Percentiles rank a stretch among this genome's conserved stretches.
phyloP scores from a whole-genome alignment of 805 yeast genomes.

The Torulaspora delbrueckii region DNA sequence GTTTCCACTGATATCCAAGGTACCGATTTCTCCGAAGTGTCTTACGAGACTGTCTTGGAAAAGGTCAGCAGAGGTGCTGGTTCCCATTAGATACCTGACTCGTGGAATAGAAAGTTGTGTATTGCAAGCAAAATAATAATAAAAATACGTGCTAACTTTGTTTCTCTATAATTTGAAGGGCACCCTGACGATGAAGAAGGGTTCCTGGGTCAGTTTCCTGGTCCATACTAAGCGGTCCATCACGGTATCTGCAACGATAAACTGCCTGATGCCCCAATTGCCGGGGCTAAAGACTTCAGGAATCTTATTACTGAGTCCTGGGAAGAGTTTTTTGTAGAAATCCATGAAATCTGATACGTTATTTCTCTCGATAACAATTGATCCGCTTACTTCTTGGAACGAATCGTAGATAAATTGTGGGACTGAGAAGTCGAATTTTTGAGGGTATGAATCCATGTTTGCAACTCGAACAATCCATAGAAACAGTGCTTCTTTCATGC shows the following conservation, averaged over 20 bases:
- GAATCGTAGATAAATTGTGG: conserved; percentile 49
- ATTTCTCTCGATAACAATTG: conserved; percentile 41
- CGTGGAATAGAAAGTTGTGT: neutral
- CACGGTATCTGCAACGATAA: conserved; percentile 47
- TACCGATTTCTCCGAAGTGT: conserved; percentile 95
- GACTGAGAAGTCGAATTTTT: conserved; percentile 29
- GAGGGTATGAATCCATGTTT: conserved; percentile 39
- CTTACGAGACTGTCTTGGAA: conserved; percentile 88
- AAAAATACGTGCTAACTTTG: neutral
- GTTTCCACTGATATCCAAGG: conserved; percentile 94
- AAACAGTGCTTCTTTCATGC: conserved; percentile 54
- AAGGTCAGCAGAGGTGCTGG: conserved; percentile 81
- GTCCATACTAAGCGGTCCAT: conserved; percentile 48
- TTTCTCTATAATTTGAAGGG: conserved; percentile 4
- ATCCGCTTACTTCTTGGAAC: conserved; percentile 38
- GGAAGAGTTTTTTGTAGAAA: conserved; percentile 50
- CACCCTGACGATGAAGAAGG: conserved; percentile 32
- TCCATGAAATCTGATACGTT: conserved; percentile 53
- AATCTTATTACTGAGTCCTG: conserved; percentile 43
- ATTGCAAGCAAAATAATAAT: neutral
- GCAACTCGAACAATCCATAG: conserved; percentile 59
- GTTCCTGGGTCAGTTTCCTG: conserved; percentile 36
- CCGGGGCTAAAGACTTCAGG: conserved; percentile 54
- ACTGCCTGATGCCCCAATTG: conserved; percentile 41
- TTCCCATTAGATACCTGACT: conserved; percentile 39